Conservation (phyloP, 2,329 filamentous ascomycete species). For the Beauveria pseudobassiana region DNA sequence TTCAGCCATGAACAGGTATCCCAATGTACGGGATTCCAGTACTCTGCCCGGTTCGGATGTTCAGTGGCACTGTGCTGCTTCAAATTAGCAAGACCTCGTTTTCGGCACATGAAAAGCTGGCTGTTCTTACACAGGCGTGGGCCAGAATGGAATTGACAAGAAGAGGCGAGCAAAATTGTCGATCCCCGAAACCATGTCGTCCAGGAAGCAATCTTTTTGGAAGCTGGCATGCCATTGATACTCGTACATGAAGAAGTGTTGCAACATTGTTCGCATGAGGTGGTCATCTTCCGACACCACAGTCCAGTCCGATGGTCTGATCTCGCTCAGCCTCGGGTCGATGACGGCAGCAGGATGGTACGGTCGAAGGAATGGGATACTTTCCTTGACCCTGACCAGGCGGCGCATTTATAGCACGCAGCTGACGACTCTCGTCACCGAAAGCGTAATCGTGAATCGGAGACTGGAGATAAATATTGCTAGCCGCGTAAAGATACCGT, state of each 20-base stretch:
- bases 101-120: conserved; percentile 22
- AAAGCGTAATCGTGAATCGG: conserved; percentile 20
- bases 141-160: conserved; percentile 31
- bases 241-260: conserved; percentile 23
- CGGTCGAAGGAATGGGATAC: background rate
- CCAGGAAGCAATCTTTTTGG: conserved; percentile 32
- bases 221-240: conserved; percentile 29
- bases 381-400: background rate
- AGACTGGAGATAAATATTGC: conserved; percentile 22
- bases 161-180: conserved; percentile 31
- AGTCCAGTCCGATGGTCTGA: conserved; percentile 30
- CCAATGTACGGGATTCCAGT: conserved; percentile 27
- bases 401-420: background rate
- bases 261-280: conserved; percentile 26
- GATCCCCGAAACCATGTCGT: conserved; percentile 27
- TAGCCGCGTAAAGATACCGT: background rate
- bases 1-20: conserved; percentile 31
- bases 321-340: conserved; percentile 24
- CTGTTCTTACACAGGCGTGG: conserved; percentile 26
- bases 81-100: background rate
- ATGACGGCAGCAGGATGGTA: conserved; percentile 28
- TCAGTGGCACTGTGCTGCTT: background rate
- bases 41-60: conserved; percentile 23
- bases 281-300: conserved; percentile 25
- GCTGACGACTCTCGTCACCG: conserved; percentile 13